Evolutionary conservation across 2,329 filamentous ascomycete species (phyloP).

Genomic region (Fusarium albidum): DNA sequence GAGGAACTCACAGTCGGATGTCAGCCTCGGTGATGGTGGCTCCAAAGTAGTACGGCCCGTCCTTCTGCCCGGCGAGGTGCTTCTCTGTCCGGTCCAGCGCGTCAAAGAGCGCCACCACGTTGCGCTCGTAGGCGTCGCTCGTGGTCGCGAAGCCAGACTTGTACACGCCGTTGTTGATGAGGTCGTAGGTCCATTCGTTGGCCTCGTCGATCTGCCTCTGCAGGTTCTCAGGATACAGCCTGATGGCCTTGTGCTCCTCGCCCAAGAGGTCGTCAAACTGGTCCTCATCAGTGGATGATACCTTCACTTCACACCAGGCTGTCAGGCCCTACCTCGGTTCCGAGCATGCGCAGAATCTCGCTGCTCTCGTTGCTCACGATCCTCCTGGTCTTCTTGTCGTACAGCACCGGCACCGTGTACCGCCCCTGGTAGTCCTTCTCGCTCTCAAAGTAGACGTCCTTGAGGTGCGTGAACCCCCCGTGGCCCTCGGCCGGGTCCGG

Average conservation of each 20-base stretch:
- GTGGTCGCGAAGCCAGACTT: conserved; percentile 86
- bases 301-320: too few species aligned
- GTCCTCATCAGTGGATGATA: too few species aligned
- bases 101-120: conserved; percentile 75
- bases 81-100: conserved; percentile 80
- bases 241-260: conserved; percentile 65
- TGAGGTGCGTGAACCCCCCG: conserved; percentile 73
- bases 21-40: conserved; percentile 81
- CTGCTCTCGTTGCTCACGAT: conserved; percentile 94
- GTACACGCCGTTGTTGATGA: conserved; percentile 77
- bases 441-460: conserved; percentile 80
- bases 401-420: conserved; percentile 89
- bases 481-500: conserved; percentile 75
- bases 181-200: conserved; percentile 82
- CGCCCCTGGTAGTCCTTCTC: conserved; percentile 77
- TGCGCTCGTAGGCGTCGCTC: conserved; percentile 81
- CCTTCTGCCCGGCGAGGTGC: conserved; percentile 62
- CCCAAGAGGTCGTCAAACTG: conserved; percentile 77
- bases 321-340: conserved; percentile 69
- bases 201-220: conserved; percentile 75
- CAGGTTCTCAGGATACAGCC: conserved; percentile 74
- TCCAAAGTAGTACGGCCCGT: conserved; percentile 79
- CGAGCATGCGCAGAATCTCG: conserved; percentile 93
- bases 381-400: conserved; percentile 75
- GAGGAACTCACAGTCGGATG: conserved; percentile 68